Base-by-base conservation (phyloP, 2,329 filamentous ascomycete species). In the Polychaeton citri region DNA sequence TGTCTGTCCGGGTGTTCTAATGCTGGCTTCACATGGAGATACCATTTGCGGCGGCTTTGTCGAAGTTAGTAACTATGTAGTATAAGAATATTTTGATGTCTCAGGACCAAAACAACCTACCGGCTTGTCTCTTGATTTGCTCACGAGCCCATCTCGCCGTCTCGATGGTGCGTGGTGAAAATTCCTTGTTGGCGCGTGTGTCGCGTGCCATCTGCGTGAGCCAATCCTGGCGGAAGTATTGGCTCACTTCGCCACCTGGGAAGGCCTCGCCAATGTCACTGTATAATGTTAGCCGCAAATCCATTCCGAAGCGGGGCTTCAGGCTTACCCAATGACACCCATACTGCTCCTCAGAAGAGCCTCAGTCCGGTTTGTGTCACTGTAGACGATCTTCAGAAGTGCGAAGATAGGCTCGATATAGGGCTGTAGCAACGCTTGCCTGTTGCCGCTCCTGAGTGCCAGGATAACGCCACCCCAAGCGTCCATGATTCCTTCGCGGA, bases 401-500 rank as follows among this genome's bases (percentile, higher is more conserved):
- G 81, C 71, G 67, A 96, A 95, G 53, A 98, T 88, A 6, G 79
- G 75, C 48, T 81, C 72, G 15, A 96, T 75, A 49, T 83, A 93
- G 41, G 76, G 81, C 51, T 79, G 73, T 19, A 95, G 71, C 28
- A 75, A 64, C 57, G 74, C 65, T 39, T 79, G 81, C 68, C 88
- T 88, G 53, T 67, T 68, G 53, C 79, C 83, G 35, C 71, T 64
- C 68, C 90, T 93, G 80, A 96, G 86, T 36, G 90, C 86, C 58
- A 88, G 78, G 55, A 98, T 86, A 47, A 94, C 90, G 47, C 90
- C 90, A 52, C 87, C 86, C 87, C 92, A 98, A 21, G 90, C 90
- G 69, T 98, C 90, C 80, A 96, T 94, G 48, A 98, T 96, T 49
- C 88, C 90, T 58, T 98, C 92, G 36, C 90, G 80, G 33, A 98